Percentiles rank a stretch among this genome's conserved stretches.
Conservation (phyloP, 495 filamentous ascomycete species). For the Beverwykella pulmonaria region DNA sequence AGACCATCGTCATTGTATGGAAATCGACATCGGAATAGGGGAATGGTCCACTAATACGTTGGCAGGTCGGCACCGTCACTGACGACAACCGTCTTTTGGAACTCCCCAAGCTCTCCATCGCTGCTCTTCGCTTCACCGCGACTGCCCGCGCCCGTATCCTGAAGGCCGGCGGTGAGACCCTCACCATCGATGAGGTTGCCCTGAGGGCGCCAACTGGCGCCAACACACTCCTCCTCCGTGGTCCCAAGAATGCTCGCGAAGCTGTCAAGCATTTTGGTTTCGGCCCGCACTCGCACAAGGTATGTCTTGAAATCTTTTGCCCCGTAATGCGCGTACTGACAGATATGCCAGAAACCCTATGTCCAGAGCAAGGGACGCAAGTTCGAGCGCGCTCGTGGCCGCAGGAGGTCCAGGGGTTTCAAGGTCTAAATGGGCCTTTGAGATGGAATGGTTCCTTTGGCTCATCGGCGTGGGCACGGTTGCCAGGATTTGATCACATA, state of each 20-base stretch:
- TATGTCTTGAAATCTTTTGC: slow-evolving; percentile 49
- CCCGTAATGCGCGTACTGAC: slow-evolving; percentile 38
- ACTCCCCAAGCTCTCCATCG: slow-evolving; percentile 87
- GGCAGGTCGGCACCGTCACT: slow-evolving; percentile 77
- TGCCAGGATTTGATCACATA: slow-evolving; percentile 23
- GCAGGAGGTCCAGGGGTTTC: slow-evolving; percentile 94
- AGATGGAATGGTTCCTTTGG: slow-evolving; percentile 25
- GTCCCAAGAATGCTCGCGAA: slow-evolving; percentile 95
- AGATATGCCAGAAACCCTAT: slow-evolving; percentile 75
- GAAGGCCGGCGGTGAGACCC: slow-evolving; percentile 87
- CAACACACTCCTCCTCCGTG: slow-evolving; percentile 92
- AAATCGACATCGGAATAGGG: neutral
- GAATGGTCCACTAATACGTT: neutral
- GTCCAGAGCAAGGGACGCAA: slow-evolving; percentile 98
- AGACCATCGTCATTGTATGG: slow-evolving; percentile 77
- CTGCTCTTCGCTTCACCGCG: slow-evolving; percentile 92
- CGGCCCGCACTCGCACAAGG: slow-evolving; percentile 96
- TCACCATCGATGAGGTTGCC: slow-evolving; percentile 96
- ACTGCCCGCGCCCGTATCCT: slow-evolving; percentile 90
- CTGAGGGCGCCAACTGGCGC: slow-evolving; percentile 87
- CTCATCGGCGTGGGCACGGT: slow-evolving; percentile 31
- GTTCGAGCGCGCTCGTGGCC: slow-evolving; percentile 97
- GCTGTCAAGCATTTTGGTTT: slow-evolving; percentile 99
- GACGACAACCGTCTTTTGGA: slow-evolving; percentile 76
- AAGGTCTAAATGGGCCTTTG: slow-evolving; percentile 73